Evolutionary conservation across 2,329 filamentous ascomycete genomes (phyloP), one percentile per base, ranked within the genome.

Genomic region (Botrytis porri): DNA sequence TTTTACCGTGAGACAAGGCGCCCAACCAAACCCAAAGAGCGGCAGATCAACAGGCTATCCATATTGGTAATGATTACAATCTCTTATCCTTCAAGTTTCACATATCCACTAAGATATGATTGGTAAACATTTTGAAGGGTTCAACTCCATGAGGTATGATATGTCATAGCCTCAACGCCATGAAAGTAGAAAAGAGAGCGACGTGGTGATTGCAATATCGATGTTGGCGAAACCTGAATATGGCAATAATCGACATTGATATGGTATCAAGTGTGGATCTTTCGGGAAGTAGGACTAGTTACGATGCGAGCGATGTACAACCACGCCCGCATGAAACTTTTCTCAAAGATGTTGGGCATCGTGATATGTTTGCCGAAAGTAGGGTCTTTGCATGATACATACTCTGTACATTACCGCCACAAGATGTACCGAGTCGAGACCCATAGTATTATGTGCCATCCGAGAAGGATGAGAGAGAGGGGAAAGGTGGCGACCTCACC

Each of bases 1-100:
- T 18, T 51, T 51, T 64, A 45, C 43, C 32, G 22, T 66, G 43
- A 66, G 48, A 51, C 43, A 69, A 57, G 29, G 51, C 48, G 48
- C 48, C 45, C 65, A 41, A 41, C 45, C 65, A 16, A 41, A 59
- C 9, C 48, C 35, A 39, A 67, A 66, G 25, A 8, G 48, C 22
- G 48, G 65, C 37, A 41, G 48, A 69, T 69, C 65, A 41, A 69
- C 65, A 32, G 65, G 59, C 22, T 69, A 69, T 69, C 48, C 37
- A 57, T 59, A 32, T 63, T 43, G 20, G 43, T 22, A 25, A 45
- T 18, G 32, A 66, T 66, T 35, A 37, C 22, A n/a, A 37, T 18
- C 48, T 37, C 22, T n/a, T 66, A 22, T 59, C 54, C 22, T 32
- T 16, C 29, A 37, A 51, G 16, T 45, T 48, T 65, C 29, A 25